Base-by-base conservation (phyloP, 768 basidiomycete species). In the Lyophyllum decastes region DNA sequence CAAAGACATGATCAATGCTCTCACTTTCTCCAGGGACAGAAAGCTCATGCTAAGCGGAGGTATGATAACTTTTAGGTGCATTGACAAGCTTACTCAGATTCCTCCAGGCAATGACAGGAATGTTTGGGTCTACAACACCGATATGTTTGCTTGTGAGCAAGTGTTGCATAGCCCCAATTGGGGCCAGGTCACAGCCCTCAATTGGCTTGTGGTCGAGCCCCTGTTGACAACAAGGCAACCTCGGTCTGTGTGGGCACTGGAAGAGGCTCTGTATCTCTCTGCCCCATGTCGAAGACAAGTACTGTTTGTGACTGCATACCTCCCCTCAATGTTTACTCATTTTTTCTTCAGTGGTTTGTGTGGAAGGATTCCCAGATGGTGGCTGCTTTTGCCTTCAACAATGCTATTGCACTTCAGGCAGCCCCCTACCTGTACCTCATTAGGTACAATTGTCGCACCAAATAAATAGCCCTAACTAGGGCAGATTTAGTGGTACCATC, bases 21-120 rank as follows among this genome's bases (percentile, higher is more conserved):
- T 60, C n/a, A 38, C 44, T 1, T 60, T 60, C 49, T 55, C 59
- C 16, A 49, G 45, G 38, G 59, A 60, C 21, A 54, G 47, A 16
- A 51, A 55, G 22, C 47, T 44, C 19, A 46, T 60, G n/a, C 38
- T 60, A n/a, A 60, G 47, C 41, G 59, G 47, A 50, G 59, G 59
- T 60, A 22, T 6, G 46, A 16, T 24, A 12, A 24, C 41, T 21
- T 6, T 21, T 14, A 14, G 11, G n/a, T 44, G 10, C 22, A 26
- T 48, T 43, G 12, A 47, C 9, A 38, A 8, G 4, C 21, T 21
- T 35, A 14, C 40, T 51, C 27, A 45, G 17, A 44, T 27, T 6
- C 44, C 19, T 7, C 49, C 22, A 60, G 59, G 59, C 7, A 49
- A 60, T 30, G 59, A 60, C 30, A 49, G 41, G 33, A 46, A 41